Evolutionary conservation across 805 yeast species (phyloP).

Genomic region (Spathaspora gorwiae): DNA sequence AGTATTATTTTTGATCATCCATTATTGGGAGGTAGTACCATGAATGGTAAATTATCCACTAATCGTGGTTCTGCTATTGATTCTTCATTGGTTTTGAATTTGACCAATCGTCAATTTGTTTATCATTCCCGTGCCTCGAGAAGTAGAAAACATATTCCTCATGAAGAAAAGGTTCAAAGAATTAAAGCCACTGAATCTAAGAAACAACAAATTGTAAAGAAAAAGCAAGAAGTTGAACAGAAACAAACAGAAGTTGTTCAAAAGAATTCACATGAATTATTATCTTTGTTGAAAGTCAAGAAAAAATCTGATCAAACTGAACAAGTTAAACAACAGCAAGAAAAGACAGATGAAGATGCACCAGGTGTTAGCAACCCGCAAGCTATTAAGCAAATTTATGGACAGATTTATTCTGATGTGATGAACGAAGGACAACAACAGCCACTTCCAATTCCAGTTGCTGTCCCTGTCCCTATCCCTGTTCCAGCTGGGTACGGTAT

Average conservation of each 20-base stretch:
- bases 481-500: neutral
- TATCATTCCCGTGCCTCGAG: constrained; percentile 67
- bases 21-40: constrained; percentile 72
- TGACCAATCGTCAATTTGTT: constrained; percentile 69
- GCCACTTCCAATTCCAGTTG: constrained; percentile 4
- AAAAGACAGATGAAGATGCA: constrained; percentile 8
- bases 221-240: constrained; percentile 16
- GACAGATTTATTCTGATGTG: constrained; percentile 39
- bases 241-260: constrained; percentile 4
- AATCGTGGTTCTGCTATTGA: constrained; percentile 84
- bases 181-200: constrained; percentile 2
- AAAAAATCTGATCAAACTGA: constrained; percentile 11
- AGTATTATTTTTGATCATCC: constrained; percentile 83
- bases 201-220: neutral
- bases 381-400: constrained; percentile 39
- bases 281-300: constrained; percentile 22
- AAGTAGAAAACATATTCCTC: constrained; percentile 20
- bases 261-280: constrained; percentile 27
- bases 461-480: constrained; percentile 3
- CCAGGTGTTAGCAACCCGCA: constrained; percentile 13
- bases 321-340: constrained; percentile 3
- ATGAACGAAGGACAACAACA: constrained; percentile 31
- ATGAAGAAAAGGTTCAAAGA: constrained; percentile 6
- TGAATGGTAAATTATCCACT: constrained; percentile 72
- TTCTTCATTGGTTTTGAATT: constrained; percentile 73